These are phyloP conservation scores for Ormosia semicastrata DNA, from an alignment of 306 rosid species.

Conservation along the genomic window DNA sequence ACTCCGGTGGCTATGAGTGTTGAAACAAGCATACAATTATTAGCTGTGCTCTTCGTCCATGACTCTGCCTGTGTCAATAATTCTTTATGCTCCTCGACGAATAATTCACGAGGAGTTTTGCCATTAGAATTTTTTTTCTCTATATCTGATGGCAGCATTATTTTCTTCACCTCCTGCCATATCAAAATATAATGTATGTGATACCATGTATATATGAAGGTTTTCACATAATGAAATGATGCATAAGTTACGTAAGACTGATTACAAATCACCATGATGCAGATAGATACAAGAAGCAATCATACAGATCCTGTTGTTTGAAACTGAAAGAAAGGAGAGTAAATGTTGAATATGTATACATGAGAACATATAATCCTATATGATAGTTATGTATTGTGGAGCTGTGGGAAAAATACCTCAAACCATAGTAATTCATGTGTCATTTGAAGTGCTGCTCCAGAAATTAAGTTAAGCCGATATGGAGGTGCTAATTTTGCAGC, in stretches of 20 bases:
- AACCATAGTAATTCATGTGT: slow-evolving; percentile 43
- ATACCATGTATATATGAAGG: not conserved
- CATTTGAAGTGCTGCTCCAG: slow-evolving; percentile 50
- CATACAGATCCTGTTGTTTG: not conserved
- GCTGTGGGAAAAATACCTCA: slow-evolving; percentile 26
- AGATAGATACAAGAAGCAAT: not conserved
- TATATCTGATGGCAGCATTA: slow-evolving; percentile 14
- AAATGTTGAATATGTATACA: not conserved
- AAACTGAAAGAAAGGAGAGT: not conserved
- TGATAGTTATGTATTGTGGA: not conserved
- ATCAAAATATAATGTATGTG: not conserved
- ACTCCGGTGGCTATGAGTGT: slow-evolving; percentile 46
- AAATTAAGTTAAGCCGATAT: slow-evolving; percentile 23
- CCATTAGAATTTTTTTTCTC: slow-evolving; percentile 28
- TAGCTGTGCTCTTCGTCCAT: slow-evolving; percentile 53
- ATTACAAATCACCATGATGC: not conserved
- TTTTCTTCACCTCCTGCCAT: slow-evolving; percentile 46
- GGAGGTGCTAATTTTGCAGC: slow-evolving; percentile 43
- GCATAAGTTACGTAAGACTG: not conserved
- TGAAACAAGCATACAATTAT: slow-evolving; percentile 41
- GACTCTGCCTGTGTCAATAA: slow-evolving; percentile 39
- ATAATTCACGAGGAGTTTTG: slow-evolving; percentile 39
- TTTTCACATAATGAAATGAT: not conserved
- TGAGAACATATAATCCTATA: not conserved
- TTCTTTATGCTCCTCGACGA: slow-evolving; percentile 28